Percentiles rank a stretch among this genome's conserved stretches.
Evolutionary conservation across 1,139 yeast species (phyloP).

Genomic region (Blastobotrys capitulatus): DNA sequence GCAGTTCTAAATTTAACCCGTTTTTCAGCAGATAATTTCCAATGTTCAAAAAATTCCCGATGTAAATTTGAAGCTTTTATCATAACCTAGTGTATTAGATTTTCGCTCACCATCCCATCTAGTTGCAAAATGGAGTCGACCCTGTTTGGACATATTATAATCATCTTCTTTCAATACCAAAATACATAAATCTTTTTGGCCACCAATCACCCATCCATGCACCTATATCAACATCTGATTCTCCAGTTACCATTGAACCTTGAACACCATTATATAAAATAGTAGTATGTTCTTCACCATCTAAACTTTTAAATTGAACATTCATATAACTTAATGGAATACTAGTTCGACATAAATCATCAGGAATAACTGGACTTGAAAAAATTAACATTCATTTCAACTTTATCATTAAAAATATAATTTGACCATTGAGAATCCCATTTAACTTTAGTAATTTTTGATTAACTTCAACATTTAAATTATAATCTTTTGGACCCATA

Average conservation of each 20-base stretch:
- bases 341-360: conserved; percentile 3
- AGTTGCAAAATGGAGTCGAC: conserved; percentile 1
- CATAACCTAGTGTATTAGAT: neutral
- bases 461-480: neutral
- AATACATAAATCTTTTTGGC: neutral
- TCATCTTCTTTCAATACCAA: neutral
- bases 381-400: conserved; percentile 3
- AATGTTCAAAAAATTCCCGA: neutral
- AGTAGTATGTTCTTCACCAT: conserved; percentile 2
- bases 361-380: conserved; percentile 6
- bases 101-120: neutral
- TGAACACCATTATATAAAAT: conserved; percentile 4
- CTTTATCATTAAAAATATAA: conserved; percentile 4
- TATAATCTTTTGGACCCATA: conserved; percentile 1
- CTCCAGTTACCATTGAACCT: conserved; percentile 6
- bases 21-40: neutral
- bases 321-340: conserved; percentile 6
- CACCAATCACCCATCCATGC: neutral
- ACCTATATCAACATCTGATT: neutral
- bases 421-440: conserved; percentile 9
- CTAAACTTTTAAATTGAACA: neutral
- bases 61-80: conserved; percentile 1
- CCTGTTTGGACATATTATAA: too few species aligned
- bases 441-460: conserved; percentile 1
- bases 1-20: neutral